Evolutionary conservation across 257 asterid species (phyloP), one percentile per base, ranked within the genome.

Genomic region (Gentiana dahurica): DNA sequence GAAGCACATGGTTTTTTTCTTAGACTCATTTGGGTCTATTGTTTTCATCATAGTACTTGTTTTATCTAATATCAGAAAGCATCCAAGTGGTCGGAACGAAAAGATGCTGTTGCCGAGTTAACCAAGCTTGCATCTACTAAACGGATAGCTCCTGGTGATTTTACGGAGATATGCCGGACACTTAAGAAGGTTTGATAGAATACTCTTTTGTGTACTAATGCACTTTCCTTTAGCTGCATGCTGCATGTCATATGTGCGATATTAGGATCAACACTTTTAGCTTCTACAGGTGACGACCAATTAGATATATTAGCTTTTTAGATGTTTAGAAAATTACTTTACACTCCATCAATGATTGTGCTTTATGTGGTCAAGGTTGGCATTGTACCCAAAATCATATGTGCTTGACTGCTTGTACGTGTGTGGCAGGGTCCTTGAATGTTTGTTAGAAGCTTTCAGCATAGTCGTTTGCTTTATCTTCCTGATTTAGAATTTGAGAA

Each of bases 81-180:
- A 77, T 12, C 95, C 48, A 92, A 92, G 74, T 92, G 99, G 99
- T 88, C 95, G 8, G 99, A 88, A 75, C 81, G 99, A 54, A 92
- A 88, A 75, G 99, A 88, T 51, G 99, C 99, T 58, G 95, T 92
- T 71, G 89, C 89, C 54, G 95, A 85, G 76, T 69, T 92, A 68
- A 92, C 95, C 59, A 92, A 92, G 77, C 95, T 92, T 77, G 95
- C 99, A 53, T 88, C 99, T 49, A 85, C 95, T 15, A 92, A 77
- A 72, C 80, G 82, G 78, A 86, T 92, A 67, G 95, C 97, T 70
- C 92, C 97, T 51, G 99, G 99, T 67, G 99, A 92, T 77, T 92
- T 88, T 67, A 54, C 87, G 11, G 99, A 92, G 82, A 83, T 89
- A 64, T 92, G 94, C 80, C 85, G 99, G 68, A 88, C 87, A 53